Conservation (phyloP, 2,329 filamentous ascomycete species). For the Ilyonectria mors-panacis region DNA sequence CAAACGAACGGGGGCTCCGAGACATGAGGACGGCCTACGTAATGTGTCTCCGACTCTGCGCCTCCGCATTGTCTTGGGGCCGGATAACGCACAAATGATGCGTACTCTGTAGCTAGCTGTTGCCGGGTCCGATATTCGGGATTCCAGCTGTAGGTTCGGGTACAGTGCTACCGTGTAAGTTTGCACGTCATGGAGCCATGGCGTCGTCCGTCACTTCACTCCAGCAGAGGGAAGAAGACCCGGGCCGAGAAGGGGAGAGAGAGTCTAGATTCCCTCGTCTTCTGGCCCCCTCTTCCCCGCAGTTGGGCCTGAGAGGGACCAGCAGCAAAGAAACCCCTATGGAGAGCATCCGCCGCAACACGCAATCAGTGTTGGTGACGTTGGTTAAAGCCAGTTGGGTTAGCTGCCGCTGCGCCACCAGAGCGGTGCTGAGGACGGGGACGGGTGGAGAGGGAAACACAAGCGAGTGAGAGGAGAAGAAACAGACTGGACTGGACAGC, state of each 20-base stretch:
- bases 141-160: background rate
- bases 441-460: background rate
- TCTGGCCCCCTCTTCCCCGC: conserved; percentile 17
- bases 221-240: background rate
- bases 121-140: background rate
- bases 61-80: background rate
- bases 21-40: background rate
- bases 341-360: background rate
- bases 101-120: background rate
- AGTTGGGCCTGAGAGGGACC: background rate
- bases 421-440: conserved; percentile 8
- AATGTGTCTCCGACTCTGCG: background rate
- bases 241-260: background rate
- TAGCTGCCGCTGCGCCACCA: conserved; percentile 28
- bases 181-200: background rate
- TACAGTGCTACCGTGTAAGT: background rate
- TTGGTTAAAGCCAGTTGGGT: background rate
- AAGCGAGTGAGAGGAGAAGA: background rate
- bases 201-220: background rate
- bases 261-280: background rate
- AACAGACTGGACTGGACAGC: background rate
- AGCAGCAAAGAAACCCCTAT: background rate
- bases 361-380: background rate
- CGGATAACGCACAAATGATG: background rate
- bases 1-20: background rate